Evolutionary conservation across 345 rosid species (phyloP).

Genomic region (Turnera subulata): DNA sequence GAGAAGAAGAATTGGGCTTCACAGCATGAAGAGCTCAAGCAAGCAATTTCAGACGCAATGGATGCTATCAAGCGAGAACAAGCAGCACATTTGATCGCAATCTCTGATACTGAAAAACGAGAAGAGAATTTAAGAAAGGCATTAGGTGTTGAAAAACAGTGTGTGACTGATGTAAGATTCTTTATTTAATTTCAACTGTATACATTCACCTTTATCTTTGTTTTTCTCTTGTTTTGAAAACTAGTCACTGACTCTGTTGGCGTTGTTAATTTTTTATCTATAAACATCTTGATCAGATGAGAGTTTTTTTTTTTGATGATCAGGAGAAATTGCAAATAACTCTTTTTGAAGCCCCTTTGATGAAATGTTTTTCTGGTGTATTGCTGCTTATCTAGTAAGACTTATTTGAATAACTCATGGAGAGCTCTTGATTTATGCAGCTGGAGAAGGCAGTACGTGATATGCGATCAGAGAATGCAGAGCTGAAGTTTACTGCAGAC

Average conservation of each 20-base stretch:
- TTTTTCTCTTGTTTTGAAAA: background rate
- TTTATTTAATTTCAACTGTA: background rate
- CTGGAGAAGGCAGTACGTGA: conserved; percentile 80
- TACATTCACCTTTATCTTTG: background rate
- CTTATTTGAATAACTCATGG: background rate
- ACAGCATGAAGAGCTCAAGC: conserved; percentile 60
- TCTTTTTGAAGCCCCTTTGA: too few relatives aligned
- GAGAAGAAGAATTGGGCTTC: conserved; percentile 88
- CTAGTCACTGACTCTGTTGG: too few relatives aligned
- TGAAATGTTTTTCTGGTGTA: too few relatives aligned
- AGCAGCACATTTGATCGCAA: conserved; percentile 61
- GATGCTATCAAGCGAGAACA: conserved; percentile 71
- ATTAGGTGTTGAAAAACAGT: conserved; percentile 88
- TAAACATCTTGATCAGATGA: too few relatives aligned
- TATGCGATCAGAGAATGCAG: conserved; percentile 83
- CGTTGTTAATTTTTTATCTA: too few relatives aligned
- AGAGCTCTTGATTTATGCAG: conserved; percentile 30
- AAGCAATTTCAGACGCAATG: conserved; percentile 48
- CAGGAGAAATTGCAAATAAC: too few relatives aligned
- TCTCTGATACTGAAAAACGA: conserved; percentile 70
- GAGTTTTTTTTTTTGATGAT: too few relatives aligned
- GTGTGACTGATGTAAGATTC: conserved; percentile 75
- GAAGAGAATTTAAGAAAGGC: conserved; percentile 86
- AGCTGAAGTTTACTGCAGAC: conserved; percentile 87
- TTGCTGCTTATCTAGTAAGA: too few relatives aligned